Conservation (phyloP, 345 rosid species). For the Syzygium grande region DNA sequence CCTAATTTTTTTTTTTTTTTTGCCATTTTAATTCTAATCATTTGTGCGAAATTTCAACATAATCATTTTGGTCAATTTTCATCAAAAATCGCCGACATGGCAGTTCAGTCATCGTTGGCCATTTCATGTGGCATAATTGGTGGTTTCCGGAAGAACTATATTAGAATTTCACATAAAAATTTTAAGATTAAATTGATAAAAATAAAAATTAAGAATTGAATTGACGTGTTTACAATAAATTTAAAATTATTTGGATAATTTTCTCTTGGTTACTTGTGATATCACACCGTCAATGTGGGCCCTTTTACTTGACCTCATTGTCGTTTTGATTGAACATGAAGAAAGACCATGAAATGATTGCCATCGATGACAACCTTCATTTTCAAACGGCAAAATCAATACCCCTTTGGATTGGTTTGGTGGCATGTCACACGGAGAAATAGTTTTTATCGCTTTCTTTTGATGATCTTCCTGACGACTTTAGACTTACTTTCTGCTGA, state of each 20-base stretch:
- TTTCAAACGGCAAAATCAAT: background rate
- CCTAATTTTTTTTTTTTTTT: background rate
- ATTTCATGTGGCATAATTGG: background rate
- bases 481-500: background rate
- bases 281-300: background rate
- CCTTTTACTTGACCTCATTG: background rate
- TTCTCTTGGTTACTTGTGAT: background rate
- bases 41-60: background rate
- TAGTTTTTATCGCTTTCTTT: background rate
- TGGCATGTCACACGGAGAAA: background rate
- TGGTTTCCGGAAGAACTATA: accelerated
- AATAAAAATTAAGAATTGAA: background rate
- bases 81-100: accelerated
- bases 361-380: background rate
- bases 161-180: background rate
- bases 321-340: background rate
- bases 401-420: background rate
- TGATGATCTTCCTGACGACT: background rate
- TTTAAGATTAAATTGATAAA: background rate
- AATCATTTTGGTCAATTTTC: background rate
- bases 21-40: background rate
- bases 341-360: background rate
- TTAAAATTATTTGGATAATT: background rate
- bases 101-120: accelerated
- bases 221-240: background rate